These are phyloP conservation scores for Globisporangium camurandrum DNA, from an alignment of 352 stramenopile species.

Conservation along the genomic window DNA sequence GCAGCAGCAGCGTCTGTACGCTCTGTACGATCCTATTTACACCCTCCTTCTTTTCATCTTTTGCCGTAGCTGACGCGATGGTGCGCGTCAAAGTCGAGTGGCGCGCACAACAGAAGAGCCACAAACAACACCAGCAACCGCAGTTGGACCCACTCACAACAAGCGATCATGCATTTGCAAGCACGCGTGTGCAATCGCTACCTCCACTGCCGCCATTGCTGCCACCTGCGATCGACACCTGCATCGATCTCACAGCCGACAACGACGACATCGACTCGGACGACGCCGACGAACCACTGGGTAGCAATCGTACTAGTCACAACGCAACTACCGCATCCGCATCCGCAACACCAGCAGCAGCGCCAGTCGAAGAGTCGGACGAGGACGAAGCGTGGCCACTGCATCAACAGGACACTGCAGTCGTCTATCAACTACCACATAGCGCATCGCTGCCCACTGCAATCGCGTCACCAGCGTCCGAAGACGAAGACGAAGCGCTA, in stretches of 20 bases:
- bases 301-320: not conserved
- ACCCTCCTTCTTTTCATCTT: not conserved
- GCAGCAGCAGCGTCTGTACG: no score
- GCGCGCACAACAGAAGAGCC: constrained; percentile 6
- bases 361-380: constrained; percentile 37
- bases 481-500: constrained; percentile 33
- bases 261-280: constrained; percentile 51
- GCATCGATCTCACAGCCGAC: constrained; percentile 54
- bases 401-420: not conserved
- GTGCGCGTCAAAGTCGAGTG: constrained; percentile 12
- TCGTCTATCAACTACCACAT: no score
- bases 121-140: constrained; percentile 1
- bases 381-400: constrained; percentile 54
- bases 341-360: no score
- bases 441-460: constrained; percentile 1
- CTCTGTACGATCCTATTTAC: not conserved
- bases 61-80: no score
- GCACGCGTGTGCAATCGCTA: not conserved
- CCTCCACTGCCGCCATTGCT: no score
- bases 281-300: constrained; percentile 37
- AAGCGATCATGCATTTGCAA: not conserved
- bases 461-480: constrained; percentile 16
- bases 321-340: not conserved
- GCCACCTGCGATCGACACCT: not conserved
- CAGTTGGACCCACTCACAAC: not conserved